A percentile compares a stretch with the other conserved stretches of the same genome.
Evolutionary conservation across 306 rosid species (phyloP).

Genomic region (Cucurbita moschata): DNA sequence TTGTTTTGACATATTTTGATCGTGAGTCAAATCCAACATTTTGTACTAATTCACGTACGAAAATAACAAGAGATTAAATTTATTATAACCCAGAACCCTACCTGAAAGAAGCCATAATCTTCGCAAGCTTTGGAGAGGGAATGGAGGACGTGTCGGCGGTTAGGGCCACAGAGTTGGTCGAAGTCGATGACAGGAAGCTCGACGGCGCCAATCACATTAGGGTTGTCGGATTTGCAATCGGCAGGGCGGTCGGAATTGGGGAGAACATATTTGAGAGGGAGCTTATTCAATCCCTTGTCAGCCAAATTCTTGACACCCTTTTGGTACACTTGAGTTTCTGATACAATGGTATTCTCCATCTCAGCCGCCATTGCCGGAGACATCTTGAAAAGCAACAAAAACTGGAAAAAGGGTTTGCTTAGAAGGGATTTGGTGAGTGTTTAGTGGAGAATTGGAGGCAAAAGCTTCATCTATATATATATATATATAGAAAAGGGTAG

Average conservation of each 20-base stretch:
- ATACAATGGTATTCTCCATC: neutral
- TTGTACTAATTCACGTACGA: too few species aligned
- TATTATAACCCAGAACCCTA: neutral
- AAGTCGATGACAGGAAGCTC: constrained; percentile 63
- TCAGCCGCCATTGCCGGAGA: constrained; percentile 21
- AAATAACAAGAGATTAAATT: neutral
- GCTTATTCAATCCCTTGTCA: constrained; percentile 37
- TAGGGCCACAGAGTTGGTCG: constrained; percentile 41
- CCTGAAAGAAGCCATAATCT: constrained; percentile 72
- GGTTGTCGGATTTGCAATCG: neutral
- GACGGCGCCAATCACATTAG: neutral
- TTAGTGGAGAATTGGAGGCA: neutral
- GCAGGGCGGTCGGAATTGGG: constrained; percentile 48
- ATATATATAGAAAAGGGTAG: neutral
- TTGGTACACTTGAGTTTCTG: constrained; percentile 18
- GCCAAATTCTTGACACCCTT: constrained; percentile 60
- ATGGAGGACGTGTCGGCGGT: constrained; percentile 32
- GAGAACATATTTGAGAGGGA: constrained; percentile 53
- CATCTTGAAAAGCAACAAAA: neutral
- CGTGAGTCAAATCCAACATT: too few species aligned
- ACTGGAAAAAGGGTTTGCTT: neutral
- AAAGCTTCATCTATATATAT: neutral
- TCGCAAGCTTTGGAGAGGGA: constrained; percentile 53
- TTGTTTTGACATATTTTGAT: too few species aligned
- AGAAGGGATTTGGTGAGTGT: neutral